A percentile compares a stretch with the other conserved stretches of the same genome.
Evolutionary conservation across 352 stramenopile genomes (phyloP).

Genomic region (Phytophthora pistaciae): DNA sequence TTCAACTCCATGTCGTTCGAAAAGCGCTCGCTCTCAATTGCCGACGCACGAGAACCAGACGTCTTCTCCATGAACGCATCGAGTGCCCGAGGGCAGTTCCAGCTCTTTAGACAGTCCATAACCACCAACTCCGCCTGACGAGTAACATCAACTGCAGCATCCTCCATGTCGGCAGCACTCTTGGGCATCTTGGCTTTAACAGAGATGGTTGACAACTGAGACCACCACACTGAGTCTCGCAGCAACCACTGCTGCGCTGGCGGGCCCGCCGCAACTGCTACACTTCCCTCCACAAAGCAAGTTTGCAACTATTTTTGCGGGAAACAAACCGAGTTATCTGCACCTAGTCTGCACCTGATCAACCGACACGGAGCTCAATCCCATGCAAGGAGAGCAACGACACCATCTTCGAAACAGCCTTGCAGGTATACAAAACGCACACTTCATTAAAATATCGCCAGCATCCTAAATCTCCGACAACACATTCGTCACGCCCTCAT

Average conservation of each 20-base stretch:
- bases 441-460: constrained; percentile 46
- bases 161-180: constrained; percentile 23
- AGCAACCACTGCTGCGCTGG: neutral
- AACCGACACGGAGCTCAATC: constrained; percentile 16
- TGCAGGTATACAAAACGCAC: constrained; percentile 21
- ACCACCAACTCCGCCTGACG: constrained; percentile 75
- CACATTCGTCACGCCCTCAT: constrained; percentile 20
- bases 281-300: neutral
- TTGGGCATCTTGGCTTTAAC: constrained; percentile 29
- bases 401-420: constrained; percentile 11
- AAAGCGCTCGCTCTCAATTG: constrained; percentile 60
- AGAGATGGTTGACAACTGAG: neutral
- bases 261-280: constrained; percentile 3
- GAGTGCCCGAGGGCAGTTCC: constrained; percentile 60
- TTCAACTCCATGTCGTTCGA: constrained; percentile 60
- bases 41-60: constrained; percentile 19
- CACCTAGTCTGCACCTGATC: neutral
- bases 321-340: constrained; percentile 6
- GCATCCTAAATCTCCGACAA: constrained; percentile 25
- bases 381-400: neutral
- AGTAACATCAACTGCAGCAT: constrained; percentile 46
- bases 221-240: neutral
- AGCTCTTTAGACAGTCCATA: constrained; percentile 76
- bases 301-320: constrained; percentile 27
- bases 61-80: constrained; percentile 60